Base-by-base conservation (phyloP, 257 asterid species). In the Penstemon newberryi region DNA sequence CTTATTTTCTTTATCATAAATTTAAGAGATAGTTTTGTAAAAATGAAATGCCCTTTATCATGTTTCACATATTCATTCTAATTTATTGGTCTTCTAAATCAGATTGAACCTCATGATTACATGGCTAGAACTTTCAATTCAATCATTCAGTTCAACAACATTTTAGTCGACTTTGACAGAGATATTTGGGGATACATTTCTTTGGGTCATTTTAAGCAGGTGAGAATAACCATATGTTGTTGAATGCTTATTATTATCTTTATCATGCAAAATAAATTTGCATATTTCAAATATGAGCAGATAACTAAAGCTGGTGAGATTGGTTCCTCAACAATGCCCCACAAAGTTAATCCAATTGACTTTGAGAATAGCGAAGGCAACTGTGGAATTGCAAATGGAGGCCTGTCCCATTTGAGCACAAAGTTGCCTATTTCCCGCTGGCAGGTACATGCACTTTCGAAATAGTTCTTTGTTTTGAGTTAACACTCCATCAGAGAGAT, bases 291-390 rank as follows among this genome's bases (percentile, higher is more conserved):
- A 59, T 56, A 25, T 77, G 58, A 56, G 56, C 89, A 91, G 98
- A 87, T 67, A 75, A 91, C 96, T 46, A 91, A 85, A 83, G 92
- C 90, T 65, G 96, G 96, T 50, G 96, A 89, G 84, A 80, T 91
- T 62, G 98, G 96, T 55, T 89, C 96, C 47, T 91, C 96, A 2
- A 91, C 98, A 10, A 91, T 91, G 98, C 98, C 96, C 50, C 96
- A 91, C 84, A 87, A 91, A 81, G 96, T 91, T 43, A 91, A 91
- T 75, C 96, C 98, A 39, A 91, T 87, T 37, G 96, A 91, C 79
- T 91, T 91, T 67, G 98, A 91, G 76, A 89, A 91, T 73, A 87
- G 96, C 40, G 94, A 89, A 80, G 96, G 96, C 70, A 89, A 87
- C 75, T 88, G 89, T 66, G 95, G 94, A 66, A 74, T 80, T 49